A percentile compares a stretch with the other conserved stretches of the same genome.
These are phyloP conservation scores for Penicillium sp. DNA, from an alignment of 2,329 filamentous ascomycete species.

Conservation along the genomic window DNA sequence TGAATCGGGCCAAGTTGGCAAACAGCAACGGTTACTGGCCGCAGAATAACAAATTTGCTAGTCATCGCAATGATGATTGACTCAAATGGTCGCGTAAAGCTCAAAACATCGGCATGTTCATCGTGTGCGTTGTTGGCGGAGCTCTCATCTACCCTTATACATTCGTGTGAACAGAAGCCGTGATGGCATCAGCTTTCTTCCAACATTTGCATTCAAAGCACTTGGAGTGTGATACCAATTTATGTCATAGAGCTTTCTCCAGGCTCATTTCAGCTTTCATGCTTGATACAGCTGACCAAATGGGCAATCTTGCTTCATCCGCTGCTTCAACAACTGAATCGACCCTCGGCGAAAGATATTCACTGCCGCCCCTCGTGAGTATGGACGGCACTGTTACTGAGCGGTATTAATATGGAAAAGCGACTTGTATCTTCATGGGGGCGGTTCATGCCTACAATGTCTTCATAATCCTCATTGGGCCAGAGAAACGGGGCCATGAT, in stretches of 20 bases:
- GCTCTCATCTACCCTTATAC: constrained; percentile 31
- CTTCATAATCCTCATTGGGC: too few species aligned
- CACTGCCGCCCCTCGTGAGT: too few species aligned
- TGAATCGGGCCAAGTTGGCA: constrained; percentile 55
- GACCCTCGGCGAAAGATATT: too few species aligned
- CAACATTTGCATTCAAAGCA: constrained; percentile 39
- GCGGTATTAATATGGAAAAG: too few species aligned
- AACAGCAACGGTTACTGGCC: constrained; percentile 45
- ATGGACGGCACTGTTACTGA: too few species aligned
- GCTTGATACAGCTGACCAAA: too few species aligned
- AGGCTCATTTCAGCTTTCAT: too few species aligned
- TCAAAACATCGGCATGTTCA: not conserved
- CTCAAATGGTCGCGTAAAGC: not conserved
- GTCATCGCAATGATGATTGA: not conserved
- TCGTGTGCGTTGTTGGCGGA: not conserved
- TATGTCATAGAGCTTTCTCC: constrained; percentile 38
- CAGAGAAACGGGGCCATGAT: too few species aligned
- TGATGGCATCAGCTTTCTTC: constrained; percentile 37
- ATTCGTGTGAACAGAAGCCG: constrained; percentile 25
- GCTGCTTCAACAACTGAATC: too few species aligned
- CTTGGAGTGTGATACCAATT: constrained; percentile 40
- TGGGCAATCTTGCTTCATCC: too few species aligned
- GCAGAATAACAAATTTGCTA: not conserved
- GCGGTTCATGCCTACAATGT: too few species aligned
- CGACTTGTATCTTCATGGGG: too few species aligned